Evolutionary conservation across 345 rosid genomes (phyloP).

Genomic region (Pugionium cornutum): DNA sequence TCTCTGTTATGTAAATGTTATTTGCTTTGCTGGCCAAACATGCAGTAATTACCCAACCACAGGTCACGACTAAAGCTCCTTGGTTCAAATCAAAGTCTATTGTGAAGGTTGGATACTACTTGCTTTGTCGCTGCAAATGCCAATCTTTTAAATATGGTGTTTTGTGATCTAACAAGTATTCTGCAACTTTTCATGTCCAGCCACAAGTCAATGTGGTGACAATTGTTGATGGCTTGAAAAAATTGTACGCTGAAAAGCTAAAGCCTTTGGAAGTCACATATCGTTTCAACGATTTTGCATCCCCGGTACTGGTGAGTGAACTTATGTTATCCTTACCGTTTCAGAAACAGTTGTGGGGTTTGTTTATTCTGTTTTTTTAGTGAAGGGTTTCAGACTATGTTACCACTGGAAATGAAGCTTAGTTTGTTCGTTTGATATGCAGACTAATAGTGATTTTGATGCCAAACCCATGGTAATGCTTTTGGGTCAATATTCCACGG

Average conservation of each 20-base stretch:
- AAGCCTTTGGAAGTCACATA: conserved; percentile 85
- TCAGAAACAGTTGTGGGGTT: conserved; percentile 8
- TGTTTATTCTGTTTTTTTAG: neutral
- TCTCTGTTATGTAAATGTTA: neutral
- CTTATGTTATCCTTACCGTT: neutral
- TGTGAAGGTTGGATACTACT: conserved; percentile 48
- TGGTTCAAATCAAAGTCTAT: conserved; percentile 65
- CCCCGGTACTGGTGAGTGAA: conserved; percentile 70
- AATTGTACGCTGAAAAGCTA: conserved; percentile 73
- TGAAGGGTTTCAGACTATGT: neutral
- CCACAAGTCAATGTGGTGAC: conserved; percentile 73
- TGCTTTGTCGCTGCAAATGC: neutral
- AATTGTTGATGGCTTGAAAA: conserved; percentile 87
- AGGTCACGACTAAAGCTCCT: conserved; percentile 44
- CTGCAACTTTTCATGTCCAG: conserved; percentile 35
- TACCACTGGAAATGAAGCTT: neutral
- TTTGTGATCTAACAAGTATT: conserved; percentile 5
- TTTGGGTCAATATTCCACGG: conserved; percentile 94
- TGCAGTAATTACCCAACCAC: conserved; percentile 48
- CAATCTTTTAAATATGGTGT: neutral
- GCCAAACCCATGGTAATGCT: conserved; percentile 99
- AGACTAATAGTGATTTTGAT: conserved; percentile 91
- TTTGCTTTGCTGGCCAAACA: conserved; percentile 28
- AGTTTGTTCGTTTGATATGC: conserved; percentile 28
- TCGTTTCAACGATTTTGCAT: conserved; percentile 88